Base-by-base conservation (phyloP, 2,329 filamentous ascomycete species). In the Aspergillus awamori region DNA sequence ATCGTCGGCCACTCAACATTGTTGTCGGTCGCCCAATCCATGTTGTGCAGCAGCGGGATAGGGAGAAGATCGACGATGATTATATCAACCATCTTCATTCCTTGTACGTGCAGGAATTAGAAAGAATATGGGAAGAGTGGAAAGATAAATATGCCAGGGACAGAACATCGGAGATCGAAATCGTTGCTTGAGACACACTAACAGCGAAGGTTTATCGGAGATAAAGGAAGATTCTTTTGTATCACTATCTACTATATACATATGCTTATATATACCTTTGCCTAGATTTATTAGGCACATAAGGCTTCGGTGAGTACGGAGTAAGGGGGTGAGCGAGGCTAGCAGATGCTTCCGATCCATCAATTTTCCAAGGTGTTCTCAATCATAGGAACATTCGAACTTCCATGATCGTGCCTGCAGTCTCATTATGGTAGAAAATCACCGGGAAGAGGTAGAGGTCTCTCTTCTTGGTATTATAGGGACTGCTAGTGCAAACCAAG, bases 1-100 rank as follows among this genome's bases (percentile, higher is more conserved):
- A 97, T 76, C 87, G 95, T 11, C 84, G 89, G 54, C 89, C 92
- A 10, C 81, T 99, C 61, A 95, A 98, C 72, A 87, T 97, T 52
- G 93, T 99, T 11, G 91, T 97, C 13, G 94, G 94, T 3, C 84
- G 86, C 56, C 93, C 94, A 0, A 92, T 97, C 63, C 81, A 83
- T 64, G 89, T 97, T 5, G 79, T 85, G 54, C 83, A 84, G 70
- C 76, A 83, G 53, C 80, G 84, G 63, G 79, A 83, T 20, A 70
- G 74, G 38, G 80, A 85, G 36, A 86, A 87, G 63, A 90, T 94
- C 1, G 84, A 89, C 24, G 86, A 89, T 62, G 83, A 83, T 7
- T 92, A 96, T 68, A 87, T 98, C 63, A 89, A 97, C 71, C 80
- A 89, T 67, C 81, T 97, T 62, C 95, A 98, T 76, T 82, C 81